Evolutionary conservation across 2,329 filamentous ascomycete species (phyloP).

Genomic region (Aspergillus sp.): DNA sequence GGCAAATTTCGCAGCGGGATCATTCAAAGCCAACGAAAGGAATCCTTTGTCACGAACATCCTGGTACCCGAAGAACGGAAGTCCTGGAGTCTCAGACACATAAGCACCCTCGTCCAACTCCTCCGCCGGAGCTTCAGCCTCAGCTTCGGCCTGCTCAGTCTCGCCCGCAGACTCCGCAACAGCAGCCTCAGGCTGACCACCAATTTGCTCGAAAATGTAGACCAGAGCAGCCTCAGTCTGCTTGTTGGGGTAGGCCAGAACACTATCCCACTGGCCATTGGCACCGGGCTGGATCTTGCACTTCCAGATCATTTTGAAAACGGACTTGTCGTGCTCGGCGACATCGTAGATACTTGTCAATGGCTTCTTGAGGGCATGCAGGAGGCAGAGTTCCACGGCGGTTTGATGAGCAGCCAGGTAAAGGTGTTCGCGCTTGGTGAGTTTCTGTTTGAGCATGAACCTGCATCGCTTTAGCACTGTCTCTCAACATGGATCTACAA

Average conservation of each 20-base stretch:
- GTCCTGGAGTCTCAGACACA: constrained; percentile 12
- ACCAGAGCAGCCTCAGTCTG: constrained; percentile 25
- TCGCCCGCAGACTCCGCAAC: constrained; percentile 2
- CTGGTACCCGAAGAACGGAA: constrained; percentile 17
- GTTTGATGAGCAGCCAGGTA: constrained; percentile 47
- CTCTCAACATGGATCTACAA: background rate
- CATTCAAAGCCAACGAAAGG: constrained; percentile 51
- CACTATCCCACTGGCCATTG: constrained; percentile 15
- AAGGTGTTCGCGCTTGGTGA: constrained; percentile 29
- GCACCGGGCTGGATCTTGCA: constrained; percentile 24
- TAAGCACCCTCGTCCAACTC: constrained; percentile 14
- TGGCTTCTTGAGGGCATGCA: constrained; percentile 39
- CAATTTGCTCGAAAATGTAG: constrained; percentile 31
- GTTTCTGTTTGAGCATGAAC: constrained; percentile 32
- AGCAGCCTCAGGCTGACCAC: constrained; percentile 11
- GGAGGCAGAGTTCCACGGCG: constrained; percentile 49
- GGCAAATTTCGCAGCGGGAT: constrained; percentile 62
- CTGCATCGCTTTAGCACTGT: constrained; percentile 7
- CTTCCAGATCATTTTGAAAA: constrained; percentile 26
- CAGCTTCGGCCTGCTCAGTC: constrained; percentile 5
- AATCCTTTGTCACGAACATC: constrained; percentile 44
- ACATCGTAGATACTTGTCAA: constrained; percentile 29
- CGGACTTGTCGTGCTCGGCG: constrained; percentile 20
- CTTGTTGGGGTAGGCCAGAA: constrained; percentile 27
- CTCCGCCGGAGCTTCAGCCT: constrained; percentile 4